Evolutionary conservation across 192 early-diverging fungal genomes (phyloP).

Genomic region (Coemansia biformis): DNA sequence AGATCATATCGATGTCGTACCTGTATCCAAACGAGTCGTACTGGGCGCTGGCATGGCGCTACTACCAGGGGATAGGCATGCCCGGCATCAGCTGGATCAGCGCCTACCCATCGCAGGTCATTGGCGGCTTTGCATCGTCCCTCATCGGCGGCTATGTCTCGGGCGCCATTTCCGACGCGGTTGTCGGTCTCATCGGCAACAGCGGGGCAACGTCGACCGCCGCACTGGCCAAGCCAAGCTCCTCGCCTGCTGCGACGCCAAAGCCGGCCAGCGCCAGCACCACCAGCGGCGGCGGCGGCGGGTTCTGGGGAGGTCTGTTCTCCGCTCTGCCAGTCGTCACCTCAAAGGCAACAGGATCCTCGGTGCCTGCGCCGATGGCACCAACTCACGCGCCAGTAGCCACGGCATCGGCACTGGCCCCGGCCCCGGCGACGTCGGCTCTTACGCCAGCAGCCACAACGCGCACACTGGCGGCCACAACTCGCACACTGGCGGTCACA

Average conservation of each 20-base stretch:
- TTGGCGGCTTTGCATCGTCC: constrained; percentile 26
- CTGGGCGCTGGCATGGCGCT: constrained; percentile 15
- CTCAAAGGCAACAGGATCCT: too few relatives aligned
- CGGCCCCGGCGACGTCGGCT: too few relatives aligned
- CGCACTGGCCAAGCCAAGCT: too few relatives aligned
- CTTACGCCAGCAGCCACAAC: neutral
- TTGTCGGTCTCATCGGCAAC: constrained; percentile 11
- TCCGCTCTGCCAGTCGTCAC: too few relatives aligned
- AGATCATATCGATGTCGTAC: constrained; percentile 23
- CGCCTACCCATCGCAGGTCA: constrained; percentile 21
- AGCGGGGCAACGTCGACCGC: too few relatives aligned
- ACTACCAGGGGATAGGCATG: constrained; percentile 38
- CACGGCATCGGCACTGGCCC: too few relatives aligned
- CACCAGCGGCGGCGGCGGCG: too few relatives aligned
- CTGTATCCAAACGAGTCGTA: constrained; percentile 27
- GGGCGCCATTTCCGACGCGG: constrained; percentile 11
- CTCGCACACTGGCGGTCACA: neutral
- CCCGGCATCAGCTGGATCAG: constrained; percentile 16
- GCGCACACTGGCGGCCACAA: neutral
- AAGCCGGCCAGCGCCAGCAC: too few relatives aligned
- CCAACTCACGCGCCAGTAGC: too few relatives aligned
- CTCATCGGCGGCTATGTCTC: constrained; percentile 36
- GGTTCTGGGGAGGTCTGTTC: too few relatives aligned
- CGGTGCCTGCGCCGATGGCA: too few relatives aligned
- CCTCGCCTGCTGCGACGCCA: too few relatives aligned